Conservation (phyloP, 495 filamentous ascomycete species). For the Durotheca rogersii region DNA sequence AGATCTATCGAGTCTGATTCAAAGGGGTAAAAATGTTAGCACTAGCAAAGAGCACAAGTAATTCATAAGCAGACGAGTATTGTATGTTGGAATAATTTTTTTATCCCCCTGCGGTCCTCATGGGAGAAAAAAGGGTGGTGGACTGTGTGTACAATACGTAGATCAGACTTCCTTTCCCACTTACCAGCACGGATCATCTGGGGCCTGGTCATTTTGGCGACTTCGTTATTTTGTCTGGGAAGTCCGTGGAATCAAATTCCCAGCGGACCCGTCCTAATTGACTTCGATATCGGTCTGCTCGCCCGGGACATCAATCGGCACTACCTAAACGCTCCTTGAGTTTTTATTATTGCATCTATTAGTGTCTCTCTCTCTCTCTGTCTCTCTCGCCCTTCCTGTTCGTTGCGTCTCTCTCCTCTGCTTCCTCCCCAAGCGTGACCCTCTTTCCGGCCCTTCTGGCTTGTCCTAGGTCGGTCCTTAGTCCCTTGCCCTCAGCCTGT, state of each 20-base stretch:
- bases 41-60: constrained; percentile 7
- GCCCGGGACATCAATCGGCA: constrained; percentile 18
- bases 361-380: not conserved
- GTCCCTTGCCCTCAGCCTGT: not conserved
- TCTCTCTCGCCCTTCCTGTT: constrained; percentile 1
- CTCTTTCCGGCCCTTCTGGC: no score
- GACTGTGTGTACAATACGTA: no score
- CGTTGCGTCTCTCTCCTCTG: constrained; percentile 1
- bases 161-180: constrained; percentile 19
- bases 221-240: constrained; percentile 14
- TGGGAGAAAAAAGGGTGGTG: not conserved
- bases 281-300: constrained; percentile 13
- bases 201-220: constrained; percentile 66
- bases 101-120: constrained; percentile 19
- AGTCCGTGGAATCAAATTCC: constrained; percentile 29
- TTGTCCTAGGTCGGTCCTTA: not conserved
- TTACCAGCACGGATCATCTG: constrained; percentile 78
- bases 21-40: constrained; percentile 23
- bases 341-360: no score
- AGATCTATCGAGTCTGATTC: constrained; percentile 88
- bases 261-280: constrained; percentile 22
- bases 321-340: no score
- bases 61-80: constrained; percentile 22
- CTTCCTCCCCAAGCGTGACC: constrained; percentile 22
- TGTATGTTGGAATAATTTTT: constrained; percentile 30